phyloP scores from a whole-genome alignment of 169 alveolate species.

The Toxoplasma gondii region DNA sequence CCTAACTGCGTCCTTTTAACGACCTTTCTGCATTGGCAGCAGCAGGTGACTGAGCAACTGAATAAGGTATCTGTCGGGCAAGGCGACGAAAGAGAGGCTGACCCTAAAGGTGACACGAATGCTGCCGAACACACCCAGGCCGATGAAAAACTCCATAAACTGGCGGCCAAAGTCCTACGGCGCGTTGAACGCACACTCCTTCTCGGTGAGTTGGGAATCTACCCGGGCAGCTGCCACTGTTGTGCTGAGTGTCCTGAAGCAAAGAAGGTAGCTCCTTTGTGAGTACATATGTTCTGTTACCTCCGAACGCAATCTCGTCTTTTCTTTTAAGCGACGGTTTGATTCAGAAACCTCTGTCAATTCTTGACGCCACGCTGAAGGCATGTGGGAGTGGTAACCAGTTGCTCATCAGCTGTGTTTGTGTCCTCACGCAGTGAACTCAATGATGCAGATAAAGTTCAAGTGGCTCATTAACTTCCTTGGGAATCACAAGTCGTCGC shows the following conservation, averaged over 20 bases:
- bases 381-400: no score
- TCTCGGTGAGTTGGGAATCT: neutral
- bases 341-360: no score
- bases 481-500: neutral
- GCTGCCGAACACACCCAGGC: neutral
- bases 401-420: no score
- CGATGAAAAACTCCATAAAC: neutral
- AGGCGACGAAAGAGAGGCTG: neutral
- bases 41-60: neutral
- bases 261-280: no score
- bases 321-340: no score
- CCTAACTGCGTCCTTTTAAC: neutral
- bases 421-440: neutral
- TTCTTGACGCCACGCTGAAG: no score
- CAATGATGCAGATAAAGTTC: neutral
- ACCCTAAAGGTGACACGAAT: neutral
- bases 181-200: neutral
- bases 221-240: no score
- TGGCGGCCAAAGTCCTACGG: neutral
- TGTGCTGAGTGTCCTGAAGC: no score
- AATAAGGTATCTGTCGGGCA: neutral
- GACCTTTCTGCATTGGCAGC: neutral
- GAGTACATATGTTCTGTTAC: no score
- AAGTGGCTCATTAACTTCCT: neutral
- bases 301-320: no score